Conservation (phyloP, 1,284 basidiomycete species). For the Ustilago bromivora region DNA sequence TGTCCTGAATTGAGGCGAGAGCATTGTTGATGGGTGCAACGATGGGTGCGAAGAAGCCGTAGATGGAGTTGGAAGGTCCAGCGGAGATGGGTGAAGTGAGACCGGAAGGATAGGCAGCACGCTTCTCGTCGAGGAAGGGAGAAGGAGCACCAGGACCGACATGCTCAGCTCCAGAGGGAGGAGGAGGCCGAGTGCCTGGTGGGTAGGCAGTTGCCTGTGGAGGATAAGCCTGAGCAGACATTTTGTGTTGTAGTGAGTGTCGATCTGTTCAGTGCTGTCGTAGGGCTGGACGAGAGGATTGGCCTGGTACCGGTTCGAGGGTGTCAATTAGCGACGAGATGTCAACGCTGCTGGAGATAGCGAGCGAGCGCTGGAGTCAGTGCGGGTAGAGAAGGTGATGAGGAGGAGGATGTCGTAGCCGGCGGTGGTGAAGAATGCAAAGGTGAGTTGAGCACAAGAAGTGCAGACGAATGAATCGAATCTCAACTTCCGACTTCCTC, state of each 20-base stretch:
- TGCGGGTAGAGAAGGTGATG: not conserved
- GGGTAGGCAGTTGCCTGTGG: constrained; percentile 50
- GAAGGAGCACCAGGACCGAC: constrained; percentile 38
- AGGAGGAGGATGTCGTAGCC: constrained; percentile 1
- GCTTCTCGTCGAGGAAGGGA: constrained; percentile 51
- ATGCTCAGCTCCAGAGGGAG: constrained; percentile 47
- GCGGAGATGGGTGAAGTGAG: constrained; percentile 46
- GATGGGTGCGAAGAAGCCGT: constrained; percentile 58
- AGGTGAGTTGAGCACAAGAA: constrained; percentile 2
- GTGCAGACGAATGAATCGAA: constrained; percentile 22
- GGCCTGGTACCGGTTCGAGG: not conserved
- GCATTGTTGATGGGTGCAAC: constrained; percentile 53
- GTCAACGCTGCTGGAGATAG: not conserved
- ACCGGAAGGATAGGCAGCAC: constrained; percentile 41
- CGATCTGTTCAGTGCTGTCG: not conserved
- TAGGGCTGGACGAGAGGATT: not conserved
- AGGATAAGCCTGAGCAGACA: constrained; percentile 42
- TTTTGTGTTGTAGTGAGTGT: not conserved
- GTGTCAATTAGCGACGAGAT: not conserved
- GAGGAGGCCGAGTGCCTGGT: constrained; percentile 42
- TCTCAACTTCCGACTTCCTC: constrained; percentile 30
- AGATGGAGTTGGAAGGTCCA: constrained; percentile 46
- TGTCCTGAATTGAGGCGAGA: constrained; percentile 48
- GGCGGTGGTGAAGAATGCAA: constrained; percentile 8
- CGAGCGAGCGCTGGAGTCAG: not conserved